A percentile compares a stretch with the other conserved stretches of the same genome.
Conservation (phyloP, 2,329 filamentous ascomycete genomes). For the Monosporascus sp. region DNA sequence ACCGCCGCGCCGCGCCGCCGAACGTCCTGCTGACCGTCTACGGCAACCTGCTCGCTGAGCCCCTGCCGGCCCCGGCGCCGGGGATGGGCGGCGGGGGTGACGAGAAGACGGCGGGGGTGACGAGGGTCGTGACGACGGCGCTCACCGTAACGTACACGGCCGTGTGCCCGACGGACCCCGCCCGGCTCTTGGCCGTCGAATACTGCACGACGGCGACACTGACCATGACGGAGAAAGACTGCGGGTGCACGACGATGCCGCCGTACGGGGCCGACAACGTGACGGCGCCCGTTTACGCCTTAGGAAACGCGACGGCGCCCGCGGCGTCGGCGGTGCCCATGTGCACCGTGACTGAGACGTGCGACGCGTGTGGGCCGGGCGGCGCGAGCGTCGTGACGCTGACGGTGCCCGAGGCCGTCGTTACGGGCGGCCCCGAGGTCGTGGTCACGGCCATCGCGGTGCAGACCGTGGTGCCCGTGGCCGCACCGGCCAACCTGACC, state of each 20-base stretch:
- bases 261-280: background rate
- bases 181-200: slow-evolving; percentile 24
- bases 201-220: slow-evolving; percentile 26
- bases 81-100: slow-evolving; percentile 24
- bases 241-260: slow-evolving; percentile 12
- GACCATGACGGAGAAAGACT: slow-evolving; percentile 19
- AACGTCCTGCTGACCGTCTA: slow-evolving; percentile 38
- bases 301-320: background rate
- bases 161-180: slow-evolving; percentile 28
- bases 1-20: slow-evolving; percentile 22
- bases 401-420: slow-evolving; percentile 24
- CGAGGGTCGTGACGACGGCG: slow-evolving; percentile 14
- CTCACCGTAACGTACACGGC: slow-evolving; percentile 29
- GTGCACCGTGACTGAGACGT: slow-evolving; percentile 23
- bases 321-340: slow-evolving; percentile 16
- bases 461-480: slow-evolving; percentile 21
- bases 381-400: slow-evolving; percentile 28
- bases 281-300: background rate
- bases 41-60: slow-evolving; percentile 27
- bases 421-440: slow-evolving; percentile 2
- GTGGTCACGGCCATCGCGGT: slow-evolving; percentile 13
- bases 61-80: slow-evolving; percentile 27
- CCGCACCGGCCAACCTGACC: background rate
- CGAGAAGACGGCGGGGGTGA: background rate
- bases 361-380: slow-evolving; percentile 24